These are phyloP conservation scores for Aspergillus nomiae DNA, from an alignment of 2,329 filamentous ascomycete genomes.

Conservation along the genomic window DNA sequence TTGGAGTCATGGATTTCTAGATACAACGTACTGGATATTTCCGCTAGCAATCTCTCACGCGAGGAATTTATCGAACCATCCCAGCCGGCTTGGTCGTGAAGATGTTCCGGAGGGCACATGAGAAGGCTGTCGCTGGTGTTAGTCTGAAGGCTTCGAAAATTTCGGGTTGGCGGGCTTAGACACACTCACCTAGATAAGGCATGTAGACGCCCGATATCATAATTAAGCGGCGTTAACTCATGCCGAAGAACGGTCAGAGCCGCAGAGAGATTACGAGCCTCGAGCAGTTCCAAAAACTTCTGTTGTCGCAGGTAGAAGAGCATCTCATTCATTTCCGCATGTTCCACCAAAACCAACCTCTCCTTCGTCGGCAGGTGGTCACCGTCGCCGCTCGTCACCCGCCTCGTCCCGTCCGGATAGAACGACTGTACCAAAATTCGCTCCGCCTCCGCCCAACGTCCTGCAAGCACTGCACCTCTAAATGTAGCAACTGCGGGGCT, in stretches of 20 bases:
- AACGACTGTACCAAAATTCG: conserved; percentile 65
- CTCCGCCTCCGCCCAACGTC: conserved; percentile 86
- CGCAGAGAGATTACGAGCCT: conserved; percentile 69
- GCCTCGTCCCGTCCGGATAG: conserved; percentile 46
- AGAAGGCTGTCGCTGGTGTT: conserved; percentile 63
- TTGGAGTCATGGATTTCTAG: not conserved
- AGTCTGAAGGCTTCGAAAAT: not conserved
- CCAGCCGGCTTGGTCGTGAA: conserved; percentile 78
- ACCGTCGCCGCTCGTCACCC: conserved; percentile 39
- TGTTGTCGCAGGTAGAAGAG: conserved; percentile 87
- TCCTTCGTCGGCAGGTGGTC: conserved; percentile 35
- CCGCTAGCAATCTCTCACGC: conserved; percentile 71
- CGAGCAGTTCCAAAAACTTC: conserved; percentile 89
- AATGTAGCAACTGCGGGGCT: conserved; percentile 85
- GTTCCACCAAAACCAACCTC: conserved; percentile 73
- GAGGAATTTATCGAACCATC: conserved; percentile 78
- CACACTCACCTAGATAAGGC: conserved; percentile 69
- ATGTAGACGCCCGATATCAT: conserved; percentile 75
- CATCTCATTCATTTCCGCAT: conserved; percentile 77
- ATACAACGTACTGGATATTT: conserved; percentile 72
- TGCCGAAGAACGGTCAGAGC: conserved; percentile 82
- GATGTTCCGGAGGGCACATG: conserved; percentile 81
- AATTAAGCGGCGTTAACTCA: conserved; percentile 83
- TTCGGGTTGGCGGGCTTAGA: not conserved
- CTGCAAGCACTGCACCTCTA: conserved; percentile 74